Evolutionary conservation across 352 stramenopile genomes (phyloP), one percentile per base, ranked within the genome.

Genomic region (Elongisporangium prolatum): DNA sequence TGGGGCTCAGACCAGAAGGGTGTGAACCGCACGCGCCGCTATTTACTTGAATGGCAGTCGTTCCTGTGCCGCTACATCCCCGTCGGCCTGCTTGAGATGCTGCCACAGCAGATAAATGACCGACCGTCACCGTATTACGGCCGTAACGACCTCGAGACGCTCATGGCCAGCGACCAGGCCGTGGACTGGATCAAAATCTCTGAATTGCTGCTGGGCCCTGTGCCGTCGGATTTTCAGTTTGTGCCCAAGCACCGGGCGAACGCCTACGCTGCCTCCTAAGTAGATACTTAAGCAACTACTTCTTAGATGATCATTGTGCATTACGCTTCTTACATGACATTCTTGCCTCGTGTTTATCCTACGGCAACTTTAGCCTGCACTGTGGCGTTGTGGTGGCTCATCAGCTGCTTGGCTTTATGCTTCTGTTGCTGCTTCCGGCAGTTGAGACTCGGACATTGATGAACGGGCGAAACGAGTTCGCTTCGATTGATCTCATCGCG

Each of bases 131-230:
- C 77, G 20, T 98, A 96, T 71, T 95, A 93, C 59, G 95, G 96
- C 56, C 78, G 97, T 51, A 92, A 93, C 64, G 96, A 98, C 65
- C 79, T 99, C n/a, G 97, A 99, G 84, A 99, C 96, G 37, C 86
- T 99, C 14, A 97, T 99, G 79, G 80, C 95, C 37, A 98, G 91
- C 57, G 85, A 94, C 57, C 88, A 98, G 61, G 88, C 88, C 11
- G 80, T 90, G 20, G 97, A 99, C 73, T 99, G 98, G 98, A 89
- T 99, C 68, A 98, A 98, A 76, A 98, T 99, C 59, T 98, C 90
- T 9, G 96, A 99, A 74, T 98, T 99, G 90, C 79, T 99, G 49
- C 88, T 99, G 5, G 97, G 97, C 3, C 89, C 88, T 1, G 96
- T 98, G 40, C 93, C 91, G 3, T 84, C 98, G 5, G 78, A 69